A percentile compares a stretch with the other conserved stretches of the same genome.
Conservation (phyloP, 331 rosid species). For the Pyrus hybrid region DNA sequence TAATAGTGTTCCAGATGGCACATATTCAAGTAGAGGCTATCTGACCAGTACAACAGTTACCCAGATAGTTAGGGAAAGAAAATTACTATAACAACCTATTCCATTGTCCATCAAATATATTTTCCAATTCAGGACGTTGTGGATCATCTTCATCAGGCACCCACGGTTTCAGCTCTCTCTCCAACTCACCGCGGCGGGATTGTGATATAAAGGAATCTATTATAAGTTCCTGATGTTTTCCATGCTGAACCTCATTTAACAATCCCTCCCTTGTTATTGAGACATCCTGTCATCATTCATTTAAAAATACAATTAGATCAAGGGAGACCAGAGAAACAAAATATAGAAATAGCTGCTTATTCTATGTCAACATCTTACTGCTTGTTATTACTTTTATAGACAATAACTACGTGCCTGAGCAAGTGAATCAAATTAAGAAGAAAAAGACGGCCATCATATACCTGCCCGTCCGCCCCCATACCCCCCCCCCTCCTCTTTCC, state of each 20-base stretch:
- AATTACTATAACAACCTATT: constrained; percentile 54
- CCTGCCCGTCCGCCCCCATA: neutral
- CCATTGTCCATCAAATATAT: constrained; percentile 68
- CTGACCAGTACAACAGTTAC: constrained; percentile 6
- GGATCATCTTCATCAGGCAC: constrained; percentile 82
- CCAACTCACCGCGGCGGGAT: constrained; percentile 55
- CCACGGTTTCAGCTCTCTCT: constrained; percentile 88
- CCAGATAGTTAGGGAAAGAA: constrained; percentile 25
- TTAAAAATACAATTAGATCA: neutral
- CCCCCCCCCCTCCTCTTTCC: too few species aligned
- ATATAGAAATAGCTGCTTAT: neutral
- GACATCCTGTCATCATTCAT: constrained; percentile 54
- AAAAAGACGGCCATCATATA: neutral
- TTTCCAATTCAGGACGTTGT: constrained; percentile 77
- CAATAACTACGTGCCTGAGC: neutral
- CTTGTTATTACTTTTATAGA: neutral
- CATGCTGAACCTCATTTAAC: constrained; percentile 44
- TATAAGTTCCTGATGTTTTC: constrained; percentile 61
- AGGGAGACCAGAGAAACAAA: neutral
- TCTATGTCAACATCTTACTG: neutral
- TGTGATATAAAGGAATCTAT: constrained; percentile 82
- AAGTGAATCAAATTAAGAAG: neutral
- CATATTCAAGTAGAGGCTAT: constrained; percentile 2
- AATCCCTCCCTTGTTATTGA: constrained; percentile 51
- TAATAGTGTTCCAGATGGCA: neutral